These are phyloP conservation scores for Pythium phragmitis DNA, from an alignment of 352 stramenopile species.

Conservation along the genomic window DNA sequence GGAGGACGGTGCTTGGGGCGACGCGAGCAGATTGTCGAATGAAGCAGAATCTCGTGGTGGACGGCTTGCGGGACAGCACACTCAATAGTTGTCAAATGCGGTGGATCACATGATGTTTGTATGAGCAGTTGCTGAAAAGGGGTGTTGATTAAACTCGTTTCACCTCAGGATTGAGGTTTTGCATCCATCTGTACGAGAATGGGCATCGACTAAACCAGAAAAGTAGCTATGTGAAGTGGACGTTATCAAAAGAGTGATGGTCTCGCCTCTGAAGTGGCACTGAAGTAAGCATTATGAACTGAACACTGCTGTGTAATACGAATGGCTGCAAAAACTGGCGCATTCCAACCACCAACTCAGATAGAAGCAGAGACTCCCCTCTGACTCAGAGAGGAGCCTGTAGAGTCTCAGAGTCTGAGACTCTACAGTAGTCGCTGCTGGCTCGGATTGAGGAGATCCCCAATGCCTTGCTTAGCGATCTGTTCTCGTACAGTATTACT, in stretches of 20 bases:
- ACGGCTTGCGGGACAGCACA: not conserved
- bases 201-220: slow-evolving; percentile 16
- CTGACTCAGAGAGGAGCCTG: too few species aligned
- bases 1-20: not conserved
- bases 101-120: not conserved
- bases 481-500: too few species aligned
- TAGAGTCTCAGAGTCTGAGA: too few species aligned
- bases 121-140: not conserved
- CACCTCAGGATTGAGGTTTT: slow-evolving; percentile 14
- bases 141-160: slow-evolving; percentile 8
- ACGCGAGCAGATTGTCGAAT: slow-evolving; percentile 7
- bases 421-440: too few species aligned
- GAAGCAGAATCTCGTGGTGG: not conserved
- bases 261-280: not conserved
- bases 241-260: slow-evolving; percentile 20
- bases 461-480: too few species aligned
- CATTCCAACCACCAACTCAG: too few species aligned
- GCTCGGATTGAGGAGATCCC: too few species aligned
- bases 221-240: slow-evolving; percentile 26
- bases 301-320: too few species aligned
- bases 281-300: not conserved
- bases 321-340: too few species aligned
- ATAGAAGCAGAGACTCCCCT: too few species aligned
- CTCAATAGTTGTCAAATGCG: slow-evolving; percentile 4
- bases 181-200: not conserved